These are phyloP conservation scores for Phyllosticta ampelicida DNA, from an alignment of 2,329 filamentous ascomycete genomes.

Conservation along the genomic window DNA sequence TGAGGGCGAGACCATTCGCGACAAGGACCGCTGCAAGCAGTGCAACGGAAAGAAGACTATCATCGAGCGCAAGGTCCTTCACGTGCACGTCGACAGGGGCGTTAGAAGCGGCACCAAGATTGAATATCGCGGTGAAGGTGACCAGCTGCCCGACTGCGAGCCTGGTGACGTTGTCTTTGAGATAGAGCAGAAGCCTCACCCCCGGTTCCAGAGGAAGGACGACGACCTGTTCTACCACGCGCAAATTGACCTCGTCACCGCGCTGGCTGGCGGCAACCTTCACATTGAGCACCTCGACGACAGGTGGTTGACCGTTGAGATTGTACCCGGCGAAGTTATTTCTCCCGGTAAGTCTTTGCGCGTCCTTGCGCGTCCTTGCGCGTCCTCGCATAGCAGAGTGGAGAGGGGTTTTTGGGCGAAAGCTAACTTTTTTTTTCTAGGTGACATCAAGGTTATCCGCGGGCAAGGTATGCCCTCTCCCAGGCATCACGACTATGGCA, in stretches of 20 bases:
- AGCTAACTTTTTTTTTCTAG: conserved; percentile 35
- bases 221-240: conserved; percentile 93
- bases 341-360: conserved; percentile 62
- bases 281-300: conserved; percentile 96
- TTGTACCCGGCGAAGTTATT: conserved; percentile 89
- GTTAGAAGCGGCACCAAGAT: conserved; percentile 92
- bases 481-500: conserved; percentile 89
- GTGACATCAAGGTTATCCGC: conserved; percentile 83
- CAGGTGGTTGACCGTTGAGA: conserved; percentile 87
- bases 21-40: conserved; percentile 95
- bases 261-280: conserved; percentile 81
- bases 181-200: conserved; percentile 98
- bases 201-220: conserved; percentile 88
- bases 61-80: conserved; percentile 93
- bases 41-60: conserved; percentile 97
- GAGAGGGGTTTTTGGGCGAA: too few relatives aligned
- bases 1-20: conserved; percentile 91
- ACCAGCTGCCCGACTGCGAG: conserved; percentile 85
- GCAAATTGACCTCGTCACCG: conserved; percentile 91
- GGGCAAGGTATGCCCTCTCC: conserved; percentile 96
- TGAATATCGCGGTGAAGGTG: conserved; percentile 92
- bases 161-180: conserved; percentile 96
- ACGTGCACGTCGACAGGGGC: conserved; percentile 94
- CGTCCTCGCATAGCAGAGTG: too few relatives aligned
- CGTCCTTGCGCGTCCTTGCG: too few relatives aligned